Percentiles rank a stretch among this genome's conserved stretches.
These are phyloP conservation scores for Daedalea quercina DNA, from an alignment of 768 basidiomycete genomes.

Conservation along the genomic window DNA sequence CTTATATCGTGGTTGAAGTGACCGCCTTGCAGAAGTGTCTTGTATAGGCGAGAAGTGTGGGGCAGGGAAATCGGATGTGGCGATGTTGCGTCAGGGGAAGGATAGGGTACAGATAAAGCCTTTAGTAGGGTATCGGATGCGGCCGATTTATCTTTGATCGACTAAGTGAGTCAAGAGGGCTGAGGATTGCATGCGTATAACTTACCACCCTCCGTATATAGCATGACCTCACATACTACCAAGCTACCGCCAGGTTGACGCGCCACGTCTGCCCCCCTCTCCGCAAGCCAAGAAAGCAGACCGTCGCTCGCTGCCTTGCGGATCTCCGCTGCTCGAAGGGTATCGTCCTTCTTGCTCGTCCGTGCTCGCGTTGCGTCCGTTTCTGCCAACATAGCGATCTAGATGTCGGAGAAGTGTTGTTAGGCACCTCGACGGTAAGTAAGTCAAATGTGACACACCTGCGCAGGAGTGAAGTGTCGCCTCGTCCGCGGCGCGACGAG, in stretches of 20 bases:
- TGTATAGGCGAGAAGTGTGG: slow-evolving; percentile 80
- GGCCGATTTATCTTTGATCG: slow-evolving; percentile 59
- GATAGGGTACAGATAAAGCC: slow-evolving; percentile 50
- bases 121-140: slow-evolving; percentile 56
- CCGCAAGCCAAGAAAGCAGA: slow-evolving; percentile 62
- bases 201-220: slow-evolving; percentile 80
- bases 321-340: slow-evolving; percentile 62
- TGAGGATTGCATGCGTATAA: slow-evolving; percentile 10
- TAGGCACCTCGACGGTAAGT: no score
- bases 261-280: slow-evolving; percentile 53
- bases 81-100: slow-evolving; percentile 38
- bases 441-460: slow-evolving; percentile 6
- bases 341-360: slow-evolving; percentile 81
- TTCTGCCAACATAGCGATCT: slow-evolving; percentile 63
- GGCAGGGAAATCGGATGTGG: slow-evolving; percentile 76
- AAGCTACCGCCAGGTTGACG: slow-evolving; percentile 78
- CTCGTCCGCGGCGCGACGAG: slow-evolving; percentile 77
- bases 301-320: slow-evolving; percentile 66
- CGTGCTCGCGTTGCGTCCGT: slow-evolving; percentile 60
- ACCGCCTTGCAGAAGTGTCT: slow-evolving; percentile 85
- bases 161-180: neutral
- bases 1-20: slow-evolving; percentile 68
- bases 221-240: slow-evolving; percentile 75
- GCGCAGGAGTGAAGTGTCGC: slow-evolving; percentile 80
- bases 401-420: no score